Conservation (phyloP, 2,329 filamentous ascomycete genomes). For the Chaetomium sp. region DNA sequence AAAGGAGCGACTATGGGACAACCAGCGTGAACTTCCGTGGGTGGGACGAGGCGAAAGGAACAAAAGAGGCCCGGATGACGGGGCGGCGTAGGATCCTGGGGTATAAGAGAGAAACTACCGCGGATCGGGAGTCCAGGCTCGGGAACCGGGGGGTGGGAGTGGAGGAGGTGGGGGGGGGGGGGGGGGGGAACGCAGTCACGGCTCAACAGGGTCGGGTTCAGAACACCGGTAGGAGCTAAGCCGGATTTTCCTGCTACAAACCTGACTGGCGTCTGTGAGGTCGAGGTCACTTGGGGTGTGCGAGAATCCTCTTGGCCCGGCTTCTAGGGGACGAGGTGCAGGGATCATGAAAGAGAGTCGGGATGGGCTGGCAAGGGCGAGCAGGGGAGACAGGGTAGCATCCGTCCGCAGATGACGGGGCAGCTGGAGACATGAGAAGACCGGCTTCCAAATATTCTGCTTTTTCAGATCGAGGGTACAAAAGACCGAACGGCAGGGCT, state of each 20-base stretch:
- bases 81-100: slow-evolving; percentile 54
- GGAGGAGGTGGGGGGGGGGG: slow-evolving; percentile 17
- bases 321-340: slow-evolving; percentile 42
- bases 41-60: slow-evolving; percentile 51
- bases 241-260: slow-evolving; percentile 54
- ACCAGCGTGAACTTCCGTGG: slow-evolving; percentile 43
- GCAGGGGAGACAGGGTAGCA: slow-evolving; percentile 40
- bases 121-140: slow-evolving; percentile 46
- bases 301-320: slow-evolving; percentile 44
- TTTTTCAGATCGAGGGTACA: slow-evolving; percentile 37
- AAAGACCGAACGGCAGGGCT: slow-evolving; percentile 32
- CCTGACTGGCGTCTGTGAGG: slow-evolving; percentile 41
- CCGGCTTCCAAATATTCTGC: slow-evolving; percentile 27
- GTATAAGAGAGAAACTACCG: slow-evolving; percentile 54
- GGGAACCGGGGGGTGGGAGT: slow-evolving; percentile 35
- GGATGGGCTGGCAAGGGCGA: slow-evolving; percentile 28
- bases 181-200: slow-evolving; percentile 26
- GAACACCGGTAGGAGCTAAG: slow-evolving; percentile 55
- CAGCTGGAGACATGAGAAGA: slow-evolving; percentile 38
- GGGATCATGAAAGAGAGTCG: slow-evolving; percentile 42
- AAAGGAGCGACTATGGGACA: slow-evolving; percentile 54
- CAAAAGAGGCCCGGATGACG: slow-evolving; percentile 47
- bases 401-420: slow-evolving; percentile 48
- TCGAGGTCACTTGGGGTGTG: slow-evolving; percentile 39
- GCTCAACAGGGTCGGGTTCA: slow-evolving; percentile 50